phyloP scores from a whole-genome alignment of 1,139 yeast genomes.

The Pichia norvegensis region DNA sequence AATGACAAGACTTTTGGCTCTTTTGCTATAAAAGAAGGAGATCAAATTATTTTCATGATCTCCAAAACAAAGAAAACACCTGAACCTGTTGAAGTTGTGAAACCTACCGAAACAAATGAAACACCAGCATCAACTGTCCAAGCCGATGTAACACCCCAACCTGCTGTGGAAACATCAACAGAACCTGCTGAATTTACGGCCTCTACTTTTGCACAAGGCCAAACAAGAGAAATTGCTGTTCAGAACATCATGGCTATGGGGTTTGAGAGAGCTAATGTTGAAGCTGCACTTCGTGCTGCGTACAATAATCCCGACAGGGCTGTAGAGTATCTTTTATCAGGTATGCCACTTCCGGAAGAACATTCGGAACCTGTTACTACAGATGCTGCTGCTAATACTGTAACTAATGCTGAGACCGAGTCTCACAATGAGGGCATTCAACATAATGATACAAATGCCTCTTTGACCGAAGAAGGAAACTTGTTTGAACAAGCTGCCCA shows the following conservation, averaged over 20 bases:
- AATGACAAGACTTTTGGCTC: conserved; percentile 70
- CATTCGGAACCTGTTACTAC: conserved; percentile 8
- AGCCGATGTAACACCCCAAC: conserved; percentile 19
- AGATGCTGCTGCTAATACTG: conserved; percentile 26
- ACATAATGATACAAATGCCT: conserved; percentile 25
- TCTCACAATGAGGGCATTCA: conserved; percentile 25
- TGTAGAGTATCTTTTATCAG: conserved; percentile 85
- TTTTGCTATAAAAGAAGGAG: conserved; percentile 78
- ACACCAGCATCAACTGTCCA: conserved; percentile 15
- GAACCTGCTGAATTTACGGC: conserved; percentile 30
- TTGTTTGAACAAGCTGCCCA: conserved; percentile 68
- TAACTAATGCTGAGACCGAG: conserved; percentile 12
- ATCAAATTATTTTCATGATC: conserved; percentile 88
- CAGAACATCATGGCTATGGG: conserved; percentile 94
- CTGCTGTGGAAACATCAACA: conserved; percentile 19
- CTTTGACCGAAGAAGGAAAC: conserved; percentile 29
- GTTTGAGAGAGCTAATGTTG: conserved; percentile 79
- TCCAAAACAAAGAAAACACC: conserved; percentile 41
- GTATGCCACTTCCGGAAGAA: conserved; percentile 55
- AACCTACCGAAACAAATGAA: conserved; percentile 23
- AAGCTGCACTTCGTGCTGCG: conserved; percentile 88
- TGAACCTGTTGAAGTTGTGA: conserved; percentile 22
- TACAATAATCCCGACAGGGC: conserved; percentile 98
- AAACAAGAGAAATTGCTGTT: conserved; percentile 60
- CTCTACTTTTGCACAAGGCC: conserved; percentile 55